Conservation (phyloP, 2,329 filamentous ascomycete species). For the Cladophialophora yegresii region DNA sequence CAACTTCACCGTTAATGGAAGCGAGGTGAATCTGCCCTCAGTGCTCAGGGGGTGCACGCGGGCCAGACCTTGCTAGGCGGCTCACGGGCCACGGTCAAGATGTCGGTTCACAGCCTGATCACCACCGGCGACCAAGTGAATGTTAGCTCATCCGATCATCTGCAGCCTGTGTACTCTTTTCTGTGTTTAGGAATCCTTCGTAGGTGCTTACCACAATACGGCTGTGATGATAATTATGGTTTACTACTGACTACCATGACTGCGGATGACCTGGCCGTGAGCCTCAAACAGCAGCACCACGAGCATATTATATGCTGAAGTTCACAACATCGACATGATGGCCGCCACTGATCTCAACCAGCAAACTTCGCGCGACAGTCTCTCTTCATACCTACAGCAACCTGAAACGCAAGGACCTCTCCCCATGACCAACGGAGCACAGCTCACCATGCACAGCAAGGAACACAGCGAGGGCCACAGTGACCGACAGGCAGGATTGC, state of each 20-base stretch:
- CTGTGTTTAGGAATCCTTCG: background rate
- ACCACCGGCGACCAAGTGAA: background rate
- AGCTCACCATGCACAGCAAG: background rate
- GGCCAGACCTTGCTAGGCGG: background rate
- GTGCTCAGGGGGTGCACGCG: background rate
- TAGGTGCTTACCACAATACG: background rate
- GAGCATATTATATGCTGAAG: slow-evolving; percentile 5
- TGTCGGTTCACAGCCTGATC: background rate
- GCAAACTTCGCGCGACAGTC: background rate
- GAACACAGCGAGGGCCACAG: background rate
- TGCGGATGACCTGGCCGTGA: background rate
- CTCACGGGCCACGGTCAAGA: background rate
- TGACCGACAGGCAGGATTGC: background rate
- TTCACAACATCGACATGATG: background rate
- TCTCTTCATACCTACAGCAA: background rate
- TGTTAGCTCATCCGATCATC: background rate
- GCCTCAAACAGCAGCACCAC: background rate
- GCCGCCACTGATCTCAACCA: background rate
- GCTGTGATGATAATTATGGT: slow-evolving; percentile 12
- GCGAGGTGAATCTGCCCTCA: background rate
- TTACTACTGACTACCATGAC: background rate
- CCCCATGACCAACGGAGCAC: background rate
- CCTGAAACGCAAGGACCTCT: background rate
- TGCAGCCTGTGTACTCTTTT: background rate
- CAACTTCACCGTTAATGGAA: background rate